Base-by-base conservation (phyloP, 2,329 filamentous ascomycete genomes). In the Epichloe scottii region DNA sequence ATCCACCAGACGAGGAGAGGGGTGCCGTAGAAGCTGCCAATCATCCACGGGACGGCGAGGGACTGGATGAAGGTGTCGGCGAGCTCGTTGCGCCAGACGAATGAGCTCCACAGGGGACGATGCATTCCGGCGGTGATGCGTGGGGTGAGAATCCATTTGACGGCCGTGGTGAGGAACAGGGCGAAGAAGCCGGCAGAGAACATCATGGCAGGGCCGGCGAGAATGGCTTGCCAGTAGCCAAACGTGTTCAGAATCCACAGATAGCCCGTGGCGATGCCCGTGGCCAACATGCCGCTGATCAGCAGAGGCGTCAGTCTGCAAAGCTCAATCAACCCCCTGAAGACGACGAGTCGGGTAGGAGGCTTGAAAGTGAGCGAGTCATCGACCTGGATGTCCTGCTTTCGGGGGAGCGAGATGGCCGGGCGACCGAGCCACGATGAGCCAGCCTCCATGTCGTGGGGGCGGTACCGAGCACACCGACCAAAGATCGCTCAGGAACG, bases 1-100 rank as follows among this genome's bases (percentile, higher is more conserved):
- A 59, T 48, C 52, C 55, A 58, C 43, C 51, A 48, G 30, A 42
- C 45, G 11, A 59, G 53, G 2, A 59, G 21, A 0, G 57, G 56
- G 3, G 57, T 59, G 51, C 57, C 57, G 49, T 58, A 57, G 48
- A 52, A 52, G 21, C 43, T 38, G 14, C 39, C 40, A 2, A 54
- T 53, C 41, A 58, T 44, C 46, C 54, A 55, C 4, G 57, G 57
- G 1, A 57, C 49, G 10, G 54, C 56, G 8, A 59, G 44, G 8
- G 51, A 52, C 47, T 77, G 72, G 44, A 87, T 67, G 59, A 87
- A 82, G 30, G 66, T 63, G 58, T 80, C 77, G 15, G 82, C 85
- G 42, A 86, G 67, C 52, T 81, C 57, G 44, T 59, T 59, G 50
- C 57, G 56, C 57, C 57, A 59, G 38, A 59, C 57, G 33, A 59